Percentiles rank a stretch among this genome's conserved stretches.
Conservation (phyloP, 148 eudicot genomes). For the Diospyros lotus region DNA sequence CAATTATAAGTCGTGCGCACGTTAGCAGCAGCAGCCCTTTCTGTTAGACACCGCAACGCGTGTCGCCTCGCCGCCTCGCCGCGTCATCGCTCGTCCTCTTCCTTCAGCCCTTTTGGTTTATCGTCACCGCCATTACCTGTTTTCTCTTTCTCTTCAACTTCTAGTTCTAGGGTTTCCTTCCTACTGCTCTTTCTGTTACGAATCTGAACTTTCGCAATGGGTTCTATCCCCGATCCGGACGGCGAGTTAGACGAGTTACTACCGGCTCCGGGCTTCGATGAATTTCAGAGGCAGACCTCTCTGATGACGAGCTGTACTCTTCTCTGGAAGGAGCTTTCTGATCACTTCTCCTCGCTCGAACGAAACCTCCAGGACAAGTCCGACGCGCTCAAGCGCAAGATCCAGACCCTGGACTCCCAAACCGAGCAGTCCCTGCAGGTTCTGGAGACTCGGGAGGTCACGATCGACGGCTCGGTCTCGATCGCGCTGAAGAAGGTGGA, state of each 20-base stretch:
- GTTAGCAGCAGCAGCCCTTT: background rate
- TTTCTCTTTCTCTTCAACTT: constrained; percentile 4
- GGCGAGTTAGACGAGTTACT: constrained; percentile 22
- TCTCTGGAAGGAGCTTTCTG: constrained; percentile 88
- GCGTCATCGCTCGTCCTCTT: constrained; percentile 1
- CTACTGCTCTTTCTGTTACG: background rate
- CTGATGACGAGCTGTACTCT: constrained; percentile 94
- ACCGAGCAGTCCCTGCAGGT: constrained; percentile 44
- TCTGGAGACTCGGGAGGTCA: constrained; percentile 59
- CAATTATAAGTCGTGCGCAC: background rate
- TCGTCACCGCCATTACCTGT: constrained; percentile 6
- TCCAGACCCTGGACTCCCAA: constrained; percentile 43
- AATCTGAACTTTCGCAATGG: constrained; percentile 26
- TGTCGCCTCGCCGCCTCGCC: background rate
- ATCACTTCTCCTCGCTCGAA: constrained; percentile 73
- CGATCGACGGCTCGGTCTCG: constrained; percentile 51
- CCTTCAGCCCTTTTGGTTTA: constrained; percentile 12
- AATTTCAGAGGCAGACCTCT: constrained; percentile 75
- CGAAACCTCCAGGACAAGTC: constrained; percentile 51
- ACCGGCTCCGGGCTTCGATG: constrained; percentile 54
- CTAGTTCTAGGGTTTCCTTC: constrained; percentile 32
- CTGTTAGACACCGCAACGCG: background rate
- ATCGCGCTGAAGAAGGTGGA: constrained; percentile 42
- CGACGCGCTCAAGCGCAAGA: constrained; percentile 53
- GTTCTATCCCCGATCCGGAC: constrained; percentile 75